A percentile compares a stretch with the other conserved stretches of the same genome.
These are phyloP conservation scores for Teratosphaeriaceae sp. DNA, from an alignment of 2,329 filamentous ascomycete genomes.

Conservation along the genomic window DNA sequence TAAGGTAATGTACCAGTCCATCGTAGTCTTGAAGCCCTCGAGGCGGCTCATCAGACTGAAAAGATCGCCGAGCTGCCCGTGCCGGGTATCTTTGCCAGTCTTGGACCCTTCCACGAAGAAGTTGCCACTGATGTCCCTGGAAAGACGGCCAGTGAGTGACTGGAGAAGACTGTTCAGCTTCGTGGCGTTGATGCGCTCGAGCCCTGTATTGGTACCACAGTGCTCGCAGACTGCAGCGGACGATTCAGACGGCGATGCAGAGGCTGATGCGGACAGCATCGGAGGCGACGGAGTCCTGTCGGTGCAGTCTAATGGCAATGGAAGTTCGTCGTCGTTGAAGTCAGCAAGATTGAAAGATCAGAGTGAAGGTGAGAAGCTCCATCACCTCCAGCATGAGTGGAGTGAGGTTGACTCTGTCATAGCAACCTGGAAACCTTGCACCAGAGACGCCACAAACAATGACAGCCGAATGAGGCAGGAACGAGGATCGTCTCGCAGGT, in stretches of 20 bases:
- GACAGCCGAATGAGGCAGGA: no score
- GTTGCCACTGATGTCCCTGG: conserved; percentile 5
- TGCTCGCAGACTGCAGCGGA: neutral
- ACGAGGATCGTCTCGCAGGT: no score
- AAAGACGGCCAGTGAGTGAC: neutral
- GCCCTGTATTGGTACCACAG: conserved; percentile 5
- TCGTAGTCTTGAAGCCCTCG: neutral
- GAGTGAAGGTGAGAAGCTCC: no score
- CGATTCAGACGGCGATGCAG: neutral
- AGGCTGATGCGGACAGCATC: neutral
- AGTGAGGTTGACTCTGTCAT: no score
- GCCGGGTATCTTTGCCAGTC: conserved; percentile 1
- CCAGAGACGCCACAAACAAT: no score
- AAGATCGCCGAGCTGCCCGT: conserved; percentile 2
- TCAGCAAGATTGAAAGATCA: no score
- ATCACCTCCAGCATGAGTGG: no score
- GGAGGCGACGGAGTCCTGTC: no score
- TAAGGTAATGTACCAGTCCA: conserved; percentile 3
- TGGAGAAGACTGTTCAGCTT: conserved; percentile 5
- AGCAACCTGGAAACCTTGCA: no score
- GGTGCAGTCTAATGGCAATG: no score
- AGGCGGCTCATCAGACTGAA: neutral
- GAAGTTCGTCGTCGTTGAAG: no score
- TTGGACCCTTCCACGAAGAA: conserved; percentile 6
- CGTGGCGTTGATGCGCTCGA: conserved; percentile 4